Conservation (phyloP, 73 alveolate genomes). For the Paramecium primaurelia region DNA sequence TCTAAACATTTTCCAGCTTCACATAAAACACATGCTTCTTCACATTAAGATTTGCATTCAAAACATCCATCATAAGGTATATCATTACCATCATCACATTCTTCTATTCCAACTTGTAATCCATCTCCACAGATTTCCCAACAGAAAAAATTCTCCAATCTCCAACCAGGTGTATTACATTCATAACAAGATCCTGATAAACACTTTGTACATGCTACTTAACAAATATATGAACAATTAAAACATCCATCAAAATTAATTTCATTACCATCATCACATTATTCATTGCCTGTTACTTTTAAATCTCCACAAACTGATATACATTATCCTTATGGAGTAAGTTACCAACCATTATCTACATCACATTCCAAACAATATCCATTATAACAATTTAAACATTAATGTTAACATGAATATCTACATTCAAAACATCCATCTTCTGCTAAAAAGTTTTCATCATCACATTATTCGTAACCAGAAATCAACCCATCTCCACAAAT, state of each 20-base stretch:
- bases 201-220: neutral
- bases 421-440: slow-evolving; percentile 8
- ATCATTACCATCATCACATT: slow-evolving; percentile 19
- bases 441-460: neutral
- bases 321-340: neutral
- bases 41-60: neutral
- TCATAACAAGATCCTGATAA: slow-evolving; percentile 3
- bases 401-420: neutral
- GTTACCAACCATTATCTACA: neutral
- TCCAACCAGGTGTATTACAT: slow-evolving; percentile 6
- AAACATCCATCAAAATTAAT: neutral
- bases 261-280: slow-evolving; percentile 16
- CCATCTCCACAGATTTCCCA: neutral
- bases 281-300: neutral
- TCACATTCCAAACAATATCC: neutral
- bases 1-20: neutral
- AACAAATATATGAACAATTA: neutral
- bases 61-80: neutral
- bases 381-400: neutral
- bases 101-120: neutral
- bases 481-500: neutral
- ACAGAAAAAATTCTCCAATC: neutral
- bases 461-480: neutral
- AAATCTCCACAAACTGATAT: neutral
- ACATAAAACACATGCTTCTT: neutral